These are phyloP conservation scores for Trametes villosa DNA, from an alignment of 768 basidiomycete genomes.

Conservation along the genomic window DNA sequence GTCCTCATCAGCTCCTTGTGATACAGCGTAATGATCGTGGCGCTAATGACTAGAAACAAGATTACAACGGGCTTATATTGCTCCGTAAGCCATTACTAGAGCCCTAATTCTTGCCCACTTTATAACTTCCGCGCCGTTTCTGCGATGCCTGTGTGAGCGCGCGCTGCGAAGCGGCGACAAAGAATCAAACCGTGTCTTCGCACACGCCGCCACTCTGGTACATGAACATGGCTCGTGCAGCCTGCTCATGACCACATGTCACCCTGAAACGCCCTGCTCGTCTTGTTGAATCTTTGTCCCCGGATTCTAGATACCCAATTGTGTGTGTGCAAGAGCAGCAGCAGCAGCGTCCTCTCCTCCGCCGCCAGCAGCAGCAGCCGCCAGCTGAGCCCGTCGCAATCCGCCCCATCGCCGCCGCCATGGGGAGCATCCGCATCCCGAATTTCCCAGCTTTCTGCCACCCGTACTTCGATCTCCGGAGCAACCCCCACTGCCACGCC, in stretches of 20 bases:
- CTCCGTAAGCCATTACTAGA: too few species aligned
- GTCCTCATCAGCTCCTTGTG: too few species aligned
- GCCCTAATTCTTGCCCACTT: too few species aligned
- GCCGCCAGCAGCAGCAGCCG: neutral
- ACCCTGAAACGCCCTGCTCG: conserved; percentile 3
- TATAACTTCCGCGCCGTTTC: too few species aligned
- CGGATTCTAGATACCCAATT: conserved; percentile 1
- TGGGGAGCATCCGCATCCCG: conserved; percentile 33
- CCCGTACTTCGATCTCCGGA: conserved; percentile 31
- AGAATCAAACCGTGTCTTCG: conserved; percentile 7
- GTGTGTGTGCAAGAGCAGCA: too few species aligned
- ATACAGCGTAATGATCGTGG: too few species aligned
- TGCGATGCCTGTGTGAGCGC: conserved; percentile 13
- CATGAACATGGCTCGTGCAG: conserved; percentile 16
- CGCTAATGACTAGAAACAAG: too few species aligned
- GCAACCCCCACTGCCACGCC: conserved; percentile 31
- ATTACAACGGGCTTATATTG: too few species aligned
- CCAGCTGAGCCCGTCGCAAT: neutral
- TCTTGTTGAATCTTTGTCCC: conserved; percentile 15
- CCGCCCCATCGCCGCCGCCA: conserved; percentile 1
- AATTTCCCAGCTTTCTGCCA: conserved; percentile 30
- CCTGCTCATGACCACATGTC: conserved; percentile 20
- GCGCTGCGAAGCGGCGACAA: too few species aligned
- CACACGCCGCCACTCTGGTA: conserved; percentile 14
- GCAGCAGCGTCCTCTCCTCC: too few species aligned